Conservation (phyloP, 1,284 basidiomycete species). For the Tilletiaria anomala region DNA sequence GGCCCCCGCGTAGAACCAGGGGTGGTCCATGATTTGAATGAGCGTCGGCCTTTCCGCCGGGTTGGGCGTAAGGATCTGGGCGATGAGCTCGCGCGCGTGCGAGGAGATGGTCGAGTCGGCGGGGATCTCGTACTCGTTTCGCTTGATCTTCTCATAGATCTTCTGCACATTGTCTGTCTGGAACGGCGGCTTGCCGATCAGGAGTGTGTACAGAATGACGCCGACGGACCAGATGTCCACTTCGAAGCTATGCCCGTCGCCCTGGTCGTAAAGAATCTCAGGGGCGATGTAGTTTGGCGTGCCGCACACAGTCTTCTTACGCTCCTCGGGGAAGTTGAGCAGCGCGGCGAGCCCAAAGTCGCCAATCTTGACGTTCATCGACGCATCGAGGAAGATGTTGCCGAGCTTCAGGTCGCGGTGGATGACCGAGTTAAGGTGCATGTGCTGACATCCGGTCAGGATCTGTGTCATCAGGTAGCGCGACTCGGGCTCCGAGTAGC, state of each 20-base stretch:
- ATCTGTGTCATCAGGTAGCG: constrained; percentile 86
- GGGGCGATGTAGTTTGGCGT: constrained; percentile 99
- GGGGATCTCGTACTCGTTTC: constrained; percentile 88
- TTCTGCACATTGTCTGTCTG: constrained; percentile 76
- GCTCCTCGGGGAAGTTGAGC: constrained; percentile 85
- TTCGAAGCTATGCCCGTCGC: constrained; percentile 91
- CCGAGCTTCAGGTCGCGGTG: constrained; percentile 56
- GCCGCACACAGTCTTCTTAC: constrained; percentile 95
- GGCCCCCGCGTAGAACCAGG: constrained; percentile 52
- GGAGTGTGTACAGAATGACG: constrained; percentile 86
- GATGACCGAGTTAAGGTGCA: constrained; percentile 82
- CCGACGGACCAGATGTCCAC: constrained; percentile 99
- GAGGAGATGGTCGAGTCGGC: constrained; percentile 56
- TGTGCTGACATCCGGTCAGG: constrained; percentile 86
- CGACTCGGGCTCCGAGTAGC: constrained; percentile 82
- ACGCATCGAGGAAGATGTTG: constrained; percentile 78
- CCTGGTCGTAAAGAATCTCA: constrained; percentile 88
- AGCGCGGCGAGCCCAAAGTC: constrained; percentile 94
- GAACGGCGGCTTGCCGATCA: constrained; percentile 88
- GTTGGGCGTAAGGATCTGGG: constrained; percentile 62
- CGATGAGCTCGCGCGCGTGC: constrained; percentile 64
- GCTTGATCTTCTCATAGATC: constrained; percentile 63
- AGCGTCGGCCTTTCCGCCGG: constrained; percentile 40
- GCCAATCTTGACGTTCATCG: constrained; percentile 92
- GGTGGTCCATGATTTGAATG: constrained; percentile 67